Conservation (phyloP, 352 stramenopile genomes). For the Globisporangium spiculum region DNA sequence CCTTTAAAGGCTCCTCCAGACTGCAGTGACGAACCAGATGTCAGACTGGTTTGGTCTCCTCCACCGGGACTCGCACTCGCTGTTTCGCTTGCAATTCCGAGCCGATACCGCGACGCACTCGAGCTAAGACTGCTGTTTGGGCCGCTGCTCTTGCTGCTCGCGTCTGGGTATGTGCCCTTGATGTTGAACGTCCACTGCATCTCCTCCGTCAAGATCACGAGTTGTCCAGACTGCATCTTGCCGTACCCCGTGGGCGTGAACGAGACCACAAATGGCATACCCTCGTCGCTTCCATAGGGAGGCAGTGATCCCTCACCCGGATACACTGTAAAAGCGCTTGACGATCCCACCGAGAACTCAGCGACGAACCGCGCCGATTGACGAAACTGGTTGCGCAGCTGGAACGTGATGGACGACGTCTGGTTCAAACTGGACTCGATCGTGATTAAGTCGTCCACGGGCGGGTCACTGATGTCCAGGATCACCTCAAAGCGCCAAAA, state of each 20-base stretch:
- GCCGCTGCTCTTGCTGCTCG: slow-evolving; percentile 33
- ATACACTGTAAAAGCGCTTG: slow-evolving; percentile 88
- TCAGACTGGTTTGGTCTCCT: not conserved
- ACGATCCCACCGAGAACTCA: slow-evolving; percentile 85
- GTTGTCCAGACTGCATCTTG: slow-evolving; percentile 85
- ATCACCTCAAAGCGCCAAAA: slow-evolving; percentile 86
- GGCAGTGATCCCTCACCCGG: slow-evolving; percentile 72
- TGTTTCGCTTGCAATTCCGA: slow-evolving; percentile 26
- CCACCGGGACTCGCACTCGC: not conserved
- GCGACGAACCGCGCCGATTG: slow-evolving; percentile 70
- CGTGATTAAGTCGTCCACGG: slow-evolving; percentile 82
- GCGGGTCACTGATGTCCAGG: slow-evolving; percentile 77
- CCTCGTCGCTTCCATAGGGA: slow-evolving; percentile 67
- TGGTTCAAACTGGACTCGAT: slow-evolving; percentile 88
- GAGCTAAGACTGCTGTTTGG: slow-evolving; percentile 42
- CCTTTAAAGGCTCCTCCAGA: not conserved
- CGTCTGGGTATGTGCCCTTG: slow-evolving; percentile 82
- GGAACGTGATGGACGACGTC: slow-evolving; percentile 83
- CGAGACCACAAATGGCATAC: slow-evolving; percentile 79
- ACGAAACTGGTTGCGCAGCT: slow-evolving; percentile 87
- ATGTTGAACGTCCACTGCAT: slow-evolving; percentile 94
- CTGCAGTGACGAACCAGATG: not conserved
- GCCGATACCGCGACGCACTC: slow-evolving; percentile 35
- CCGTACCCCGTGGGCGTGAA: slow-evolving; percentile 92
- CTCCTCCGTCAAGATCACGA: slow-evolving; percentile 87